These are phyloP conservation scores for Coniosporium apollinis DNA, from an alignment of 495 filamentous ascomycete species.

Conservation along the genomic window DNA sequence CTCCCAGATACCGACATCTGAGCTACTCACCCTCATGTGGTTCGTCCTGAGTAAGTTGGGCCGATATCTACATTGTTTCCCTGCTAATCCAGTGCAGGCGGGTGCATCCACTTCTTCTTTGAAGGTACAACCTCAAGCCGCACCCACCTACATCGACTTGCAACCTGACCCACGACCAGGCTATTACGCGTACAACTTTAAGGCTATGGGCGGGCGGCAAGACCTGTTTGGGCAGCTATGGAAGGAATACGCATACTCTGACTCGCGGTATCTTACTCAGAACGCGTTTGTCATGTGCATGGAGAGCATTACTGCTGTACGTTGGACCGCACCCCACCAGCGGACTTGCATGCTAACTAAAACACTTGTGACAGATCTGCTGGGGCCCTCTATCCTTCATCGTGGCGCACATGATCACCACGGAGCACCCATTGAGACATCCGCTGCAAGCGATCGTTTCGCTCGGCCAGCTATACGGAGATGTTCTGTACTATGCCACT, in stretches of 20 bases:
- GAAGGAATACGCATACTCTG: conserved; percentile 77
- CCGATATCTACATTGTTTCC: neutral
- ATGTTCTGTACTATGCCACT: conserved; percentile 71
- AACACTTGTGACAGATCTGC: conserved; percentile 27
- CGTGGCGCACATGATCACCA: conserved; percentile 43
- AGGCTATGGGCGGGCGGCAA: conserved; percentile 37
- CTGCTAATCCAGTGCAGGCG: conserved; percentile 26
- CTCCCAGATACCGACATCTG: conserved; percentile 24
- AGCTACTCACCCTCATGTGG: conserved; percentile 42
- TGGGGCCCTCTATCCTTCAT: conserved; percentile 74
- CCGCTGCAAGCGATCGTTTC: conserved; percentile 56
- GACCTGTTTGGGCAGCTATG: conserved; percentile 63
- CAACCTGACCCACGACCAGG: conserved; percentile 23
- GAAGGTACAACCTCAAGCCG: conserved; percentile 33
- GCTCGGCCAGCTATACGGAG: conserved; percentile 73
- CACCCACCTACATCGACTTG: neutral
- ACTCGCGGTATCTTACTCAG: conserved; percentile 65
- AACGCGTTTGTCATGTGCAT: conserved; percentile 72
- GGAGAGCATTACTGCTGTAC: conserved; percentile 65
- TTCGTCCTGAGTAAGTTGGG: conserved; percentile 42
- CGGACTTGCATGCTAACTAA: conserved; percentile 5
- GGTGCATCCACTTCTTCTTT: conserved; percentile 59
- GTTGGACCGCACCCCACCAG: too few relatives aligned
- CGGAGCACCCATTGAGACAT: conserved; percentile 44
- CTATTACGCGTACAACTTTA: conserved; percentile 59